Conservation (phyloP, 164 flowering plant species). For the Akebia trifoliata region DNA sequence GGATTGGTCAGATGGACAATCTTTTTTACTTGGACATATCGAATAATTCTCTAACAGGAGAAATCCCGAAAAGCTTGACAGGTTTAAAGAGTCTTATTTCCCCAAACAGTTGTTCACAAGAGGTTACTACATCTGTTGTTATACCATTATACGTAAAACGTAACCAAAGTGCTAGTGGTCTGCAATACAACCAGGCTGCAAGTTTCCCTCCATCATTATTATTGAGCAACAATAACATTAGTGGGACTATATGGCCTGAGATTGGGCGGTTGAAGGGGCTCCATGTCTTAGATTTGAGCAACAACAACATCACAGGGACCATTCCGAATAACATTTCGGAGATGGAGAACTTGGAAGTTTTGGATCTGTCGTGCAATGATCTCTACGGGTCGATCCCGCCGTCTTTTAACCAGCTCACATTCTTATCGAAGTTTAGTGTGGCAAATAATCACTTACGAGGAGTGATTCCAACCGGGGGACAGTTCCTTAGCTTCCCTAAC, state of each 20-base stretch:
- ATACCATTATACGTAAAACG: constrained; percentile 63
- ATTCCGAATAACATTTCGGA: constrained; percentile 59
- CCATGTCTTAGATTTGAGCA: constrained; percentile 73
- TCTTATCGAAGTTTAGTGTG: constrained; percentile 72
- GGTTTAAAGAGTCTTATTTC: constrained; percentile 47
- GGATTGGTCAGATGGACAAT: constrained; percentile 65
- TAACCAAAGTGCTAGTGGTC: constrained; percentile 54
- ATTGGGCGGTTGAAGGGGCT: constrained; percentile 63
- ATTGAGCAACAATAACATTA: constrained; percentile 56
- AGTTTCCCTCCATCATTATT: constrained; percentile 69
- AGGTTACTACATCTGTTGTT: constrained; percentile 27
- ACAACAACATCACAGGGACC: constrained; percentile 57
- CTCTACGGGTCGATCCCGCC: constrained; percentile 57
- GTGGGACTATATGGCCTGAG: constrained; percentile 58
- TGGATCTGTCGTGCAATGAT: constrained; percentile 66
- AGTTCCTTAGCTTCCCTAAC: constrained; percentile 64
- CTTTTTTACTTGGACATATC: constrained; percentile 83
- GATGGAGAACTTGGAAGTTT: constrained; percentile 60
- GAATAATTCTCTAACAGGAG: constrained; percentile 73
- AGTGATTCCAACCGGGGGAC: constrained; percentile 60
- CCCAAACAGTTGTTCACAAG: constrained; percentile 20
- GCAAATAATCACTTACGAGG: constrained; percentile 72
- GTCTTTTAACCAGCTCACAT: constrained; percentile 59
- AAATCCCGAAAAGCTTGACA: constrained; percentile 52
- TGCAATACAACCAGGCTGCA: constrained; percentile 71